Base-by-base conservation (phyloP, 139 green algal species). In the Tetradesmus obliquus region DNA sequence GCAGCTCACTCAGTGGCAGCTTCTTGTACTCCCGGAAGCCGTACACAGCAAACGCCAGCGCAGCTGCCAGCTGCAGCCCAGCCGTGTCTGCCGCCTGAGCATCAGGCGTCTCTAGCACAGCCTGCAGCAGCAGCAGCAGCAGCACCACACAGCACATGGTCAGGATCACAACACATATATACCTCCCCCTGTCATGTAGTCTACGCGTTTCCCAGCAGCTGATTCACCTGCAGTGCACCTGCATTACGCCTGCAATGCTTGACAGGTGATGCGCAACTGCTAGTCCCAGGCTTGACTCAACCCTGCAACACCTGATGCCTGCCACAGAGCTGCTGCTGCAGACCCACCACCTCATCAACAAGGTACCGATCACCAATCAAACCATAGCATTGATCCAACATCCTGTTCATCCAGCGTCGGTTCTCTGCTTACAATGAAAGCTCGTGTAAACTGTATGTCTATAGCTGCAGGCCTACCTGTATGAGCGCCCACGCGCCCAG, bases 31-130 rank as follows among this genome's bases (percentile, higher is more conserved):
- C 94, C 24, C 94, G 94, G 72, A 99, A 93, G 24, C 95, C 94
- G 92, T 99, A 99, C 15, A 99, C 89, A 51, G 91, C 84, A 15
- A 96, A 96, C 0, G 89, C 96, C 2, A 95, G 86, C 5, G 95
- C 97, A 17, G 98, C 90, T 4, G 97, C 96, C 71, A 99, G 93
- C 93, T 98, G 97, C 57, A 98, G 79, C 0, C 96, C 96, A 9
- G 96, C 96, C 5, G 97, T 96, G 57, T 98, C 96, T 2, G 79
- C 83, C 45, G 90, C 91, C 93, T 94, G 95, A 7, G 92, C 91
- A 55, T 94, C 92, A 0, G 93, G 91, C 1, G 94, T 91, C 82
- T 97, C 94, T 2, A 95, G 90, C 22, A 97, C 19, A 1, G 94
- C 96, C 94, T 97, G 94, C 84, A 94, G 17, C 55, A 93, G 74